These are phyloP conservation scores for Nymphaea thermarum DNA, from an alignment of 164 flowering plant species.

Conservation along the genomic window DNA sequence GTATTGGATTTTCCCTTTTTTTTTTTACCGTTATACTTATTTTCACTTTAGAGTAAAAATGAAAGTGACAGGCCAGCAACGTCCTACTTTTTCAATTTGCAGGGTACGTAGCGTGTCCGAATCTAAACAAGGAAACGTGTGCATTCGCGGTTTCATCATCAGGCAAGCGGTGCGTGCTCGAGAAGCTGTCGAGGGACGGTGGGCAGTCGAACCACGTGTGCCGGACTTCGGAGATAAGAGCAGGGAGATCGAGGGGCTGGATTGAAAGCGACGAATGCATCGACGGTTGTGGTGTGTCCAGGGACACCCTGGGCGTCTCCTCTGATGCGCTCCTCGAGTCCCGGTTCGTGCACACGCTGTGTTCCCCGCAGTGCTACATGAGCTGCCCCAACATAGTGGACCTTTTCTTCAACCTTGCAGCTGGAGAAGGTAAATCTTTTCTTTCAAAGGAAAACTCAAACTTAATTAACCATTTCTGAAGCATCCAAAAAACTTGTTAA, in stretches of 20 bases:
- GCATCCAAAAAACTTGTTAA: no score
- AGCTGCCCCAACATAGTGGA: constrained; percentile 62
- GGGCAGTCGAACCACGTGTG: constrained; percentile 36
- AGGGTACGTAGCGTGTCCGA: constrained; percentile 40
- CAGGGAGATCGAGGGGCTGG: constrained; percentile 23
- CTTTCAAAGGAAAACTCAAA: no score
- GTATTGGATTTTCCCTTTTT: no score
- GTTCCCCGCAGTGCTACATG: constrained; percentile 49
- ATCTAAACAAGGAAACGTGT: constrained; percentile 31
- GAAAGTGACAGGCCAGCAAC: no score
- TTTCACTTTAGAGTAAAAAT: no score
- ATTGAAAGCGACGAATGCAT: constrained; percentile 52
- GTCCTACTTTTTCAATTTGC: background rate
- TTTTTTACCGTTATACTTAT: no score
- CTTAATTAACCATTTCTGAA: no score
- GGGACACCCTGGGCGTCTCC: constrained; percentile 45
- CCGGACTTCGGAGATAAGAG: constrained; percentile 43
- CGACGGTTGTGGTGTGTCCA: constrained; percentile 41
- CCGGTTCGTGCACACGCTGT: constrained; percentile 35
- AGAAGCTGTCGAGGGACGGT: constrained; percentile 33
- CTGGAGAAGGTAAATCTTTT: constrained; percentile 48
- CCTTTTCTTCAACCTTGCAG: constrained; percentile 71
- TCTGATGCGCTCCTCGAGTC: constrained; percentile 57
- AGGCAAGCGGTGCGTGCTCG: constrained; percentile 58
- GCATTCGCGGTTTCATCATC: constrained; percentile 50